Base-by-base conservation (phyloP, 805 yeast genomes). In the Saccharomyces jurei region DNA sequence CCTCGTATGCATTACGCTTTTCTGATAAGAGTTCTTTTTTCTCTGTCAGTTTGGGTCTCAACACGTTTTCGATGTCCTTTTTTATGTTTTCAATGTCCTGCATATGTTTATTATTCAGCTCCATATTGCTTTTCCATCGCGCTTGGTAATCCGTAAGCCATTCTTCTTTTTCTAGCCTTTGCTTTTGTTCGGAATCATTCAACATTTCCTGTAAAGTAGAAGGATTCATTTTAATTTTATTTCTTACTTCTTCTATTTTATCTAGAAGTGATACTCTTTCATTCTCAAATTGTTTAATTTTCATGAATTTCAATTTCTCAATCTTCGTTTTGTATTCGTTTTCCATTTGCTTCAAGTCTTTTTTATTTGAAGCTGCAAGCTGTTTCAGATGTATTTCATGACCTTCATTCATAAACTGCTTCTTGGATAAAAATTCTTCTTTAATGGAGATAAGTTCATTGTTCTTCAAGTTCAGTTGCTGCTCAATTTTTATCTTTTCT, bases 291-390 rank as follows among this genome's bases (percentile, higher is more conserved):
- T 68, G 62, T 21, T 61, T 61, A 4, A 71, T 70, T 52, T 74
- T 75, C 14, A 63, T 63, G 6, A 69, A 60, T 32, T 77, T 70
- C 5, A 77, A 56, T 1, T 61, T 53, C 46, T 79, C 79, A 1
- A 81, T 71, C 60, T 76, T 69, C 0, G 56, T 36, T 21, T 65
- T 60, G 54, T 71, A 74, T 3, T 61, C 71, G 46, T 71, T 69
- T 25, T 68, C 69, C 28, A 72, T 50, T 21, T 70, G 65, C 41
- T 70, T 71, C 21, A 72, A 60, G 27, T 74, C 71, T 36, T 72
- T 71, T 17, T 76, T 75, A 51, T 72, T 65, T 28, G 71, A 72
- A 14, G 68, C 64, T 28, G 67, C 63, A 54, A 69, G 50, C 56
- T 71, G 67, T 48, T 70, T 63, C 41, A 68, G 46, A 52, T 70